These are phyloP conservation scores for Thermomucor indicae-seudaticae DNA, from an alignment of 371 early-diverging fungal genomes.

Conservation along the genomic window DNA sequence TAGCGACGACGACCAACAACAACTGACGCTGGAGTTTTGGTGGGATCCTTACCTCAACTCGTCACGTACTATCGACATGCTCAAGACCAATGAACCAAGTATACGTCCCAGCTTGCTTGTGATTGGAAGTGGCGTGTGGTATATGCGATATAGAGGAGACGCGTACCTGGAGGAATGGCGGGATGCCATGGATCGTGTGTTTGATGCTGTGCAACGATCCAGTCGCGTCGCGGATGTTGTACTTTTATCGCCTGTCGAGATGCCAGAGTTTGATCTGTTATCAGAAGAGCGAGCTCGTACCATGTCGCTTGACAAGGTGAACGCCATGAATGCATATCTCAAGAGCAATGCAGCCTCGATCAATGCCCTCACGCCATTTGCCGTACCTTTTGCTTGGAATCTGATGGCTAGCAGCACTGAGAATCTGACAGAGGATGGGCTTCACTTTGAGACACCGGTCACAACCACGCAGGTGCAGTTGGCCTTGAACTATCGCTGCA, in stretches of 20 bases:
- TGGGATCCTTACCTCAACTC: slow-evolving; percentile 68
- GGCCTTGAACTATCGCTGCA: slow-evolving; percentile 63
- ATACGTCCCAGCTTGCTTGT: slow-evolving; percentile 43
- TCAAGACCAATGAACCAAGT: slow-evolving; percentile 18
- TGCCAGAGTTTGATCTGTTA: slow-evolving; percentile 26
- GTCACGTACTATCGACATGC: slow-evolving; percentile 28
- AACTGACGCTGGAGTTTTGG: slow-evolving; percentile 49
- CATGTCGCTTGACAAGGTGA: slow-evolving; percentile 39
- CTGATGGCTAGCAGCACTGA: slow-evolving; percentile 29
- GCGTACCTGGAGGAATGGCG: slow-evolving; percentile 45
- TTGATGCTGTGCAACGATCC: slow-evolving; percentile 17
- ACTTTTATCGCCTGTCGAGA: slow-evolving; percentile 35
- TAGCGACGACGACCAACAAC: slow-evolving; percentile 18
- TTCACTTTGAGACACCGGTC: slow-evolving; percentile 49
- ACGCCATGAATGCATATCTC: slow-evolving; percentile 56
- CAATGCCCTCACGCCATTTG: slow-evolving; percentile 22
- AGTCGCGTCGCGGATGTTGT: slow-evolving; percentile 29
- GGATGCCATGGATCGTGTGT: slow-evolving; percentile 35
- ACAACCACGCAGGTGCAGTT: slow-evolving; percentile 50
- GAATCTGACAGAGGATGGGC: slow-evolving; percentile 54
- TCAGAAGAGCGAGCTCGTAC: slow-evolving; percentile 30
- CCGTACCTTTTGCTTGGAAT: slow-evolving; percentile 52
- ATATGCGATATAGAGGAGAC: slow-evolving; percentile 40
- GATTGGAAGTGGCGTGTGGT: slow-evolving; percentile 60
- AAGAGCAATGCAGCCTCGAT: slow-evolving; percentile 7